These are phyloP conservation scores for Pelargonium fulgidum DNA, from an alignment of 441 rosid species.

Conservation along the genomic window DNA sequence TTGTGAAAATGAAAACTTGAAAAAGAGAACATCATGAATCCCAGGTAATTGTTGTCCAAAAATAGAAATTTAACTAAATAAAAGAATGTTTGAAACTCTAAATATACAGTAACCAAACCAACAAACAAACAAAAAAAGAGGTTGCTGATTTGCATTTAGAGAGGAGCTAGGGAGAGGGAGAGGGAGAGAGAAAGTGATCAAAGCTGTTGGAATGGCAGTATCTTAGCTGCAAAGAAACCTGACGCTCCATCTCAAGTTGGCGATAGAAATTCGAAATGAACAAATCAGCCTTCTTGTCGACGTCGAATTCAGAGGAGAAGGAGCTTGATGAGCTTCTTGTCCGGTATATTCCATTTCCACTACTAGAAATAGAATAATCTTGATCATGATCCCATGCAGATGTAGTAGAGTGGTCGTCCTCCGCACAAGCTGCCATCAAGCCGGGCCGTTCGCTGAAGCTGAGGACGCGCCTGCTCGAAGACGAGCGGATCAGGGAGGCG, in stretches of 20 bases:
- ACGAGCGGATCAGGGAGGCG: constrained; percentile 35
- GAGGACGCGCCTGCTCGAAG: constrained; percentile 29
- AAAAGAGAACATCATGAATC: no score
- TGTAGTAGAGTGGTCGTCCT: constrained; percentile 10
- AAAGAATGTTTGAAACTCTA: no score
- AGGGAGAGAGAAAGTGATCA: no score
- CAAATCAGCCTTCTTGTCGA: constrained; percentile 62
- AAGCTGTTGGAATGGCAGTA: not conserved
- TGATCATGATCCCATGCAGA: constrained; percentile 20
- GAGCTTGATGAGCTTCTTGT: constrained; percentile 26
- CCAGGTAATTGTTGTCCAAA: no score
- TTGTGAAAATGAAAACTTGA: no score
- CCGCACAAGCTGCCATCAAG: constrained; percentile 27
- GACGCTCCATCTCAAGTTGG: not conserved
- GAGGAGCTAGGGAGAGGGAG: not conserved
- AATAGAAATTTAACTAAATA: no score
- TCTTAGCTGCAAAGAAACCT: not conserved
- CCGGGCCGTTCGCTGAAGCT: constrained; percentile 63
- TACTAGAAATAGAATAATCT: no score
- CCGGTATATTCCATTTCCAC: constrained; percentile 24
- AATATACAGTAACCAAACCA: no score
- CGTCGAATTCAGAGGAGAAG: constrained; percentile 54
- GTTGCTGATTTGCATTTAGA: no score
- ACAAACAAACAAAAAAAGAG: not conserved
- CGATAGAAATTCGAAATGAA: constrained; percentile 23